These are phyloP conservation scores for Amylostereum areolatum DNA, from an alignment of 1,284 basidiomycete genomes.

Conservation along the genomic window DNA sequence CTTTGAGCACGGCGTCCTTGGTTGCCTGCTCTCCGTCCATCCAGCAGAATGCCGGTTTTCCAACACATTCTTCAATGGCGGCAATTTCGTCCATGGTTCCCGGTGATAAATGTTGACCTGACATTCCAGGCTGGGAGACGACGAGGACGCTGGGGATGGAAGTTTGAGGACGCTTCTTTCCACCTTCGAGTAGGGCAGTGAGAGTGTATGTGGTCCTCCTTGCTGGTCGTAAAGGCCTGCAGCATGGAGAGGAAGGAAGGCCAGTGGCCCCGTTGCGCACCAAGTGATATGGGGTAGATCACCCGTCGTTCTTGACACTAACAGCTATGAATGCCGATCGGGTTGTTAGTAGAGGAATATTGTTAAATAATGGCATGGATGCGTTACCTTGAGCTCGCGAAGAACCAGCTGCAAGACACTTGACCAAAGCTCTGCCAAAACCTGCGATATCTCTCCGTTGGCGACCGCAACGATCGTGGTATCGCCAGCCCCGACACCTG, in stretches of 20 bases:
- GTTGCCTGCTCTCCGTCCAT: slow-evolving; percentile 7
- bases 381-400: neutral
- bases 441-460: neutral
- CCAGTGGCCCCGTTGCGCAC: slow-evolving; percentile 7
- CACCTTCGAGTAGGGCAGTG: neutral
- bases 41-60: slow-evolving; percentile 6
- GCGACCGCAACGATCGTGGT: neutral
- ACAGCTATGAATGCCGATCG: neutral
- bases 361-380: neutral
- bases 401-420: slow-evolving; percentile 1
- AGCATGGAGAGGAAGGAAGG: slow-evolving; percentile 9
- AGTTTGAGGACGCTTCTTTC: neutral
- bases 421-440: neutral
- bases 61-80: slow-evolving; percentile 4
- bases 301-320: neutral
- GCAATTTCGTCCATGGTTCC: slow-evolving; percentile 1
- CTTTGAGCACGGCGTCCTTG: neutral
- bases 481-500: neutral
- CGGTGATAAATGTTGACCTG: neutral
- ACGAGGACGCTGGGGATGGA: neutral
- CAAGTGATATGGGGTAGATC: slow-evolving; percentile 2
- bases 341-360: neutral
- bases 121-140: slow-evolving; percentile 1
- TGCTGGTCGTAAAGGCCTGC: slow-evolving; percentile 3
- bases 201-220: neutral